Conservation (phyloP, 1,284 basidiomycete genomes). For the Cerioporus squamosus region DNA sequence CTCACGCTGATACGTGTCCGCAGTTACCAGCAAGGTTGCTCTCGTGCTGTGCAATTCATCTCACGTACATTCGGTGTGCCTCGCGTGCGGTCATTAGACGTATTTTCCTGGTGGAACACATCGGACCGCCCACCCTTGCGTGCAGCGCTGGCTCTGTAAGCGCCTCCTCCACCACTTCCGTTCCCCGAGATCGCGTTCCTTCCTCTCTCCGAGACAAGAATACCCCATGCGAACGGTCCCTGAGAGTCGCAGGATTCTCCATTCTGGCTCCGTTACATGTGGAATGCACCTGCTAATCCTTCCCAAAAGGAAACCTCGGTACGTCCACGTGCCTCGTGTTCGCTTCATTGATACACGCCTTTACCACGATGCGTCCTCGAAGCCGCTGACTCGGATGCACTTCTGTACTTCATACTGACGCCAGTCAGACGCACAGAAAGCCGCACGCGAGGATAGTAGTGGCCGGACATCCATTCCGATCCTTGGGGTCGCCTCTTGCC, state of each 20-base stretch:
- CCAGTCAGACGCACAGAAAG: constrained; percentile 22
- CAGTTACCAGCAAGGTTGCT: constrained; percentile 9
- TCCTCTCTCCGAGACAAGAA: constrained; percentile 9
- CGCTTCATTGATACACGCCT: constrained; percentile 32
- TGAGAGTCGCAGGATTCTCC: constrained; percentile 2
- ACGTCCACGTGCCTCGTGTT: constrained; percentile 29
- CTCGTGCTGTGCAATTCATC: constrained; percentile 1
- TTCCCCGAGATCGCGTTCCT: background rate
- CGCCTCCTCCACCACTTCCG: background rate
- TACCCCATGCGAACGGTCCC: constrained; percentile 11
- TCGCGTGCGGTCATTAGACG: background rate
- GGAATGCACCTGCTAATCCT: constrained; percentile 12
- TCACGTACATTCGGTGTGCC: background rate
- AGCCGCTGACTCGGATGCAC: constrained; percentile 22
- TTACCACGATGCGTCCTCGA: constrained; percentile 21
- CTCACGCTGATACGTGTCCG: constrained; percentile 12
- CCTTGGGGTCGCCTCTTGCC: constrained; percentile 24
- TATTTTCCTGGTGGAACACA: background rate
- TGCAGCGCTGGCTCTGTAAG: background rate
- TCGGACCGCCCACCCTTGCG: background rate
- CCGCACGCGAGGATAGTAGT: constrained; percentile 28
- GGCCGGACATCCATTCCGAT: constrained; percentile 13
- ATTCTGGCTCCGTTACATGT: constrained; percentile 5
- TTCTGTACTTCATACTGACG: constrained; percentile 27
- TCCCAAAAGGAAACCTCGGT: constrained; percentile 19